A percentile compares a stretch with the other conserved stretches of the same genome.
Evolutionary conservation across 495 filamentous ascomycete genomes (phyloP).

Genomic region (Amphirosellinia nigrospora): DNA sequence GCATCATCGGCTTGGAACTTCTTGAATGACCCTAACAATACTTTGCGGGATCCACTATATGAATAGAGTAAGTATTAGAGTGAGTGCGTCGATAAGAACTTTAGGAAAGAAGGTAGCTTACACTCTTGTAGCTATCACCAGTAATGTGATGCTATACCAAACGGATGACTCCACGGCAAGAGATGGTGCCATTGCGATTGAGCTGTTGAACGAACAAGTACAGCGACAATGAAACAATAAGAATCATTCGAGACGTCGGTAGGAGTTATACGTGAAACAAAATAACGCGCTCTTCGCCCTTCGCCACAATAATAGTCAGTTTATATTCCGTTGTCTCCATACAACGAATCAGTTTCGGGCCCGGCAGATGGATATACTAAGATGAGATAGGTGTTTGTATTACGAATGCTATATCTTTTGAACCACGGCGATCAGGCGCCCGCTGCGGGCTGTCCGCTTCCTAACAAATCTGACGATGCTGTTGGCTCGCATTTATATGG

Average conservation of each 20-base stretch:
- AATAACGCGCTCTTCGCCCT: neutral
- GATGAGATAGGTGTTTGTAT: neutral
- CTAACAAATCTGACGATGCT: neutral
- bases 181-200: neutral
- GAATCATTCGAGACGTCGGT: neutral
- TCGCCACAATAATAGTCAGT: neutral
- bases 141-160: slow-evolving; percentile 51
- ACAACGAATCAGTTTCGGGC: neutral
- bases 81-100: neutral
- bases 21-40: slow-evolving; percentile 17
- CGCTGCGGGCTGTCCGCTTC: neutral
- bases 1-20: slow-evolving; percentile 33
- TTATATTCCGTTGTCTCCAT: neutral
- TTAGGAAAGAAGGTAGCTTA: slow-evolving; percentile 33
- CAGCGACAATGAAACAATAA: neutral
- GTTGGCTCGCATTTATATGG: neutral
- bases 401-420: neutral
- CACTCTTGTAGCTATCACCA: slow-evolving; percentile 49
- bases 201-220: neutral
- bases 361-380: neutral
- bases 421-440: neutral
- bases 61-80: neutral
- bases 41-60: slow-evolving; percentile 12
- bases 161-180: slow-evolving; percentile 56
- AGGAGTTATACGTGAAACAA: neutral